Evolutionary conservation across 2,329 filamentous ascomycete genomes (phyloP), one percentile per base, ranked within the genome.

Genomic region (Xylariaceae sp.): DNA sequence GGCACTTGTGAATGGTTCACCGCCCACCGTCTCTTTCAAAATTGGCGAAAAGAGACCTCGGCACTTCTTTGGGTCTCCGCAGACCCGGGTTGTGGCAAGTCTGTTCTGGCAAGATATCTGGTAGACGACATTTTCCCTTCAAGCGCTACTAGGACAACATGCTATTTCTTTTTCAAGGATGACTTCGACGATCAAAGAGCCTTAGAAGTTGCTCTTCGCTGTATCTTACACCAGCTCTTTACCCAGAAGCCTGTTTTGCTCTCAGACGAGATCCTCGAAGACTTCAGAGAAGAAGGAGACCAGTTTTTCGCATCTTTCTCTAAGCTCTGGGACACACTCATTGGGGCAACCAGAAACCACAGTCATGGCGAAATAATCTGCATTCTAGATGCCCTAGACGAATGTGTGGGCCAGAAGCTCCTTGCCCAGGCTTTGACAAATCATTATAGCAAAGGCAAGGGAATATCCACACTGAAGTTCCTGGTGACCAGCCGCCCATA

Each of bases 141-240:
- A 0, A 63, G 31, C 0, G 16, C 39, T 1, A 49, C 48, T 1
- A 65, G 61, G 16, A 72, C 65, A 0, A 65, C 64, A 3, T 76
- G 73, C 45, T 79, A 78, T 48, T 80, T 78, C 65, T 79, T 79
- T 61, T 79, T 79, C 67, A 78, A 78, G 28, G 75, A 78, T n/a
- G 68, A 70, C 44, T 71, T 70, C 23, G 64, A 70, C 4, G 70
- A 76, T 17, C 74, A 57, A 16, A 57, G 17, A 21, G 21, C 4
- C 14, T 14, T 47, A 23, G n/a, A 29, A 41, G 23, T 28, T 17
- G 54, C 54, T 21, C 28, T 57, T 29, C 33, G 41, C 31, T 48
- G 54, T 26, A 43, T 57, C 21, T 37, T 79, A 4, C 73, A 70
- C n/a, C 76, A 79, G 28, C 54, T 79, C 1, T 73, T 79, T 45